These are phyloP conservation scores for Penicillium cinerascens DNA, from an alignment of 495 filamentous ascomycete genomes.

Conservation along the genomic window DNA sequence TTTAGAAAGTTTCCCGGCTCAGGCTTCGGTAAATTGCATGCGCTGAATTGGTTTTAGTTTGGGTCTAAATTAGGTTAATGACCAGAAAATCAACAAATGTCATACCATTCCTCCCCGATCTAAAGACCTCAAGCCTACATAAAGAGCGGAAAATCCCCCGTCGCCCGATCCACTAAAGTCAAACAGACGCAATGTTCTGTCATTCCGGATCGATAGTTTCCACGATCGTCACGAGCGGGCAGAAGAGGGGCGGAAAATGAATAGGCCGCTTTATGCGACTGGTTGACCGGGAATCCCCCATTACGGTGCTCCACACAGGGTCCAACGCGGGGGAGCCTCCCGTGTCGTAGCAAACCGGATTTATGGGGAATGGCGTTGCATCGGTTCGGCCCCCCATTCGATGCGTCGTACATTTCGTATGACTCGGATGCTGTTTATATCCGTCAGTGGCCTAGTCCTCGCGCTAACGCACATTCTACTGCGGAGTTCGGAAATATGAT, in stretches of 20 bases:
- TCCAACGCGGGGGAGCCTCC: conserved; percentile 1
- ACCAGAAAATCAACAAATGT: conserved; percentile 1
- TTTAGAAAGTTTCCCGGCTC: background rate
- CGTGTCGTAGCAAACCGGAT: too few species aligned
- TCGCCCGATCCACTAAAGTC: conserved; percentile 3
- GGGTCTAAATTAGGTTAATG: background rate
- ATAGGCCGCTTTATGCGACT: background rate
- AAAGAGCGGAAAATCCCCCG: conserved; percentile 2
- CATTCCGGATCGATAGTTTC: background rate
- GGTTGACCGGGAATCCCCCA: conserved; percentile 10
- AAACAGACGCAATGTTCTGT: background rate
- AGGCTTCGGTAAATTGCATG: background rate
- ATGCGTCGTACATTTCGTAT: background rate
- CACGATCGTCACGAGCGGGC: background rate
- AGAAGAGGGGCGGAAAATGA: background rate
- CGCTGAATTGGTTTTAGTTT: background rate
- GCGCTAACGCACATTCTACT: background rate
- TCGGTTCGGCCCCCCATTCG: background rate
- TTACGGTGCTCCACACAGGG: background rate
- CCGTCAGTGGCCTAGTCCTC: background rate
- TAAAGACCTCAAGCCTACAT: background rate
- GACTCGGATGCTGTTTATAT: background rate
- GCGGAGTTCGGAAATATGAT: background rate
- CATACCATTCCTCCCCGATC: conserved; percentile 1
- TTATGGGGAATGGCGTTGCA: background rate